Evolutionary conservation across 2,329 filamentous ascomycete genomes (phyloP).

Genomic region (Diaporthe citrichinensis): DNA sequence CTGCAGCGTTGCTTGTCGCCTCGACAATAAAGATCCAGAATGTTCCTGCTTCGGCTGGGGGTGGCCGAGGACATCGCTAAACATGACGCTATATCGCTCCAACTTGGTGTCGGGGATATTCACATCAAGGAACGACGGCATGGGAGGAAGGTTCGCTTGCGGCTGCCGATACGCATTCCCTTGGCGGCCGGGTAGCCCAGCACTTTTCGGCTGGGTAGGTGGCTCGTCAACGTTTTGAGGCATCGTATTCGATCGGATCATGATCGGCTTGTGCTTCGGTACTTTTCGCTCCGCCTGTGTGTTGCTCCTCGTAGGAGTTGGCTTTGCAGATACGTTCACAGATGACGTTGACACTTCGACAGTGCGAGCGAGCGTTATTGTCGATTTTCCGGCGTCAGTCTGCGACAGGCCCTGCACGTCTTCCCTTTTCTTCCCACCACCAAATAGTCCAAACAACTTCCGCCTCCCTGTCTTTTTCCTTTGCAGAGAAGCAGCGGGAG

Average conservation of each 20-base stretch:
- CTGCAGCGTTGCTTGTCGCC: constrained; percentile 71
- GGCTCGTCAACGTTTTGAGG: constrained; percentile 45
- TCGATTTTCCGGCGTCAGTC: constrained; percentile 43
- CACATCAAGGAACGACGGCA: constrained; percentile 72
- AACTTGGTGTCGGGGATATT: constrained; percentile 85
- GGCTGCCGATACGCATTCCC: constrained; percentile 15
- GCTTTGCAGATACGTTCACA: constrained; percentile 37
- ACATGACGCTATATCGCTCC: constrained; percentile 96
- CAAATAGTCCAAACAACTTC: constrained; percentile 71
- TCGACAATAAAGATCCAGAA: constrained; percentile 63
- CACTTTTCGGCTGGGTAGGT: constrained; percentile 32
- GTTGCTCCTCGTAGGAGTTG: constrained; percentile 53
- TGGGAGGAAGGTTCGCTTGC: constrained; percentile 39
- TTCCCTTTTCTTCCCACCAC: constrained; percentile 55
- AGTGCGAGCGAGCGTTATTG: constrained; percentile 40
- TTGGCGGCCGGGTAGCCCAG: constrained; percentile 37
- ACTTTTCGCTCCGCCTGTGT: constrained; percentile 51
- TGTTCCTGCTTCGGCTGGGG: constrained; percentile 49
- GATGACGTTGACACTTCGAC: constrained; percentile 29
- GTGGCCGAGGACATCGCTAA: constrained; percentile 77
- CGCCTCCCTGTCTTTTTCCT: constrained; percentile 69
- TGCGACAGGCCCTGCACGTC: constrained; percentile 45
- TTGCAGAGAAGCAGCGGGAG: constrained; percentile 44
- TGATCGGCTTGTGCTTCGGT: constrained; percentile 59
- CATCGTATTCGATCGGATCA: constrained; percentile 60